Conservation (phyloP, 2,329 filamentous ascomycete genomes). For the Nothophoma quercina region DNA sequence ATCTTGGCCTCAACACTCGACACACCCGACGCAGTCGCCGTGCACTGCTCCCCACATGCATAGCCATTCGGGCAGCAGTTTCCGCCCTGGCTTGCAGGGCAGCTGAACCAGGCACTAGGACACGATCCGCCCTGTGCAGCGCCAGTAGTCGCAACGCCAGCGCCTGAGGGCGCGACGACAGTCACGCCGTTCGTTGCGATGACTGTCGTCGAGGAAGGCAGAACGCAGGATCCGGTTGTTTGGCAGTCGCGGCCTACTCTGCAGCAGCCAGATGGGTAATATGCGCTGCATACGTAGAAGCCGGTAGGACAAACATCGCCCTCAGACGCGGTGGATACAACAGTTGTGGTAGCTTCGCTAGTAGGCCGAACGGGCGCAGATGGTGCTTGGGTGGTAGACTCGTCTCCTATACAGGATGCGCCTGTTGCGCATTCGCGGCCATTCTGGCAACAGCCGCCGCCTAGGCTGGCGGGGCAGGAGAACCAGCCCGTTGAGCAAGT, state of each 20-base stretch:
- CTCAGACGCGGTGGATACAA: slow-evolving; percentile 82
- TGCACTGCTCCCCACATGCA: slow-evolving; percentile 47
- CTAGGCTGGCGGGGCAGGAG: slow-evolving; percentile 56
- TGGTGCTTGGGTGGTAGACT: slow-evolving; percentile 45
- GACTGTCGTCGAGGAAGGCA: slow-evolving; percentile 66
- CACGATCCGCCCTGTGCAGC: slow-evolving; percentile 62
- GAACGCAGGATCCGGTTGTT: slow-evolving; percentile 75
- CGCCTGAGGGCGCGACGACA: slow-evolving; percentile 69
- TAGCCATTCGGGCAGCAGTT: slow-evolving; percentile 80
- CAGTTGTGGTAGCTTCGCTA: slow-evolving; percentile 55
- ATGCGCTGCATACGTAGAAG: slow-evolving; percentile 89
- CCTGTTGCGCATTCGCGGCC: slow-evolving; percentile 54
- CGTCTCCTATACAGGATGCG: slow-evolving; percentile 47
- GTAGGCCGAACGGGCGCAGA: slow-evolving; percentile 54
- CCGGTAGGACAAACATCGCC: slow-evolving; percentile 75
- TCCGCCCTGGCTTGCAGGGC: slow-evolving; percentile 69
- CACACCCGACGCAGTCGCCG: slow-evolving; percentile 40
- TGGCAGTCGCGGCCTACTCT: slow-evolving; percentile 86
- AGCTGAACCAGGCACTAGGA: slow-evolving; percentile 80
- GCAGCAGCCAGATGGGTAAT: slow-evolving; percentile 84
- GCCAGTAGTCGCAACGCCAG: slow-evolving; percentile 45
- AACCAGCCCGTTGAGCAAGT: slow-evolving; percentile 56
- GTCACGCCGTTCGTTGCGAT: slow-evolving; percentile 71
- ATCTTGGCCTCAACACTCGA: slow-evolving; percentile 45
- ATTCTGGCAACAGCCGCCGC: slow-evolving; percentile 59